Evolutionary conservation across 768 basidiomycete genomes (phyloP).

Genomic region (Boletus pseudo-olivaceus): DNA sequence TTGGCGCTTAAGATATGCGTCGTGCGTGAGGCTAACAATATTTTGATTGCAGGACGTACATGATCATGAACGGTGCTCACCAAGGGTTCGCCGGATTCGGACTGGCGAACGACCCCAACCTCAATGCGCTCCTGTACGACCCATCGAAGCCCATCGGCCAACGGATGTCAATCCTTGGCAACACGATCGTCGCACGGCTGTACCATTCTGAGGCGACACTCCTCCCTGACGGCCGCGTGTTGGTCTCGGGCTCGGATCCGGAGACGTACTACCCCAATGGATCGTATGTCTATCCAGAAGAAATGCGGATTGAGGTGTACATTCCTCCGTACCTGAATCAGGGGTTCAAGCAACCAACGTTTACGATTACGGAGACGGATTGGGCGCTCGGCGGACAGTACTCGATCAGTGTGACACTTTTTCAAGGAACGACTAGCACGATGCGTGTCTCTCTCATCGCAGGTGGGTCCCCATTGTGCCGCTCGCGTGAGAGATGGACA

Average conservation of each 20-base stretch:
- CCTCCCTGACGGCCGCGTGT: constrained; percentile 69
- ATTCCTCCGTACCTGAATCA: constrained; percentile 80
- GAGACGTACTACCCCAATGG: constrained; percentile 43
- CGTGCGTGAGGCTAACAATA: not conserved
- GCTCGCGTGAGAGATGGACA: no score
- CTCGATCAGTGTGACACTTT: constrained; percentile 44
- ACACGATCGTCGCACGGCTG: constrained; percentile 68
- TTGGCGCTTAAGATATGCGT: accelerated
- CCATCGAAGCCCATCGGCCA: constrained; percentile 55
- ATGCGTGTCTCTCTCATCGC: constrained; percentile 65
- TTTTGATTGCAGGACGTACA: constrained; percentile 54
- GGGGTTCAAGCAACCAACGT: constrained; percentile 59
- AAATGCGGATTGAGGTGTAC: constrained; percentile 78
- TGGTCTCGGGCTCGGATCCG: constrained; percentile 76
- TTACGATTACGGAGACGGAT: constrained; percentile 55
- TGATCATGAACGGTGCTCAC: constrained; percentile 73
- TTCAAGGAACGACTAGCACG: constrained; percentile 38
- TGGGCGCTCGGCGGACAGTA: constrained; percentile 59
- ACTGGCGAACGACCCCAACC: constrained; percentile 59
- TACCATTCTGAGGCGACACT: constrained; percentile 79
- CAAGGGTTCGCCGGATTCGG: constrained; percentile 75
- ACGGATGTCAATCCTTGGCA: constrained; percentile 63
- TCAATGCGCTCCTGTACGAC: constrained; percentile 66
- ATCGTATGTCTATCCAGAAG: constrained; percentile 56
- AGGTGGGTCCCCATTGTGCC: constrained; percentile 36